Evolutionary conservation across 805 yeast species (phyloP), one percentile per base, ranked within the genome.

Genomic region (Maudiozyma turicensis): DNA sequence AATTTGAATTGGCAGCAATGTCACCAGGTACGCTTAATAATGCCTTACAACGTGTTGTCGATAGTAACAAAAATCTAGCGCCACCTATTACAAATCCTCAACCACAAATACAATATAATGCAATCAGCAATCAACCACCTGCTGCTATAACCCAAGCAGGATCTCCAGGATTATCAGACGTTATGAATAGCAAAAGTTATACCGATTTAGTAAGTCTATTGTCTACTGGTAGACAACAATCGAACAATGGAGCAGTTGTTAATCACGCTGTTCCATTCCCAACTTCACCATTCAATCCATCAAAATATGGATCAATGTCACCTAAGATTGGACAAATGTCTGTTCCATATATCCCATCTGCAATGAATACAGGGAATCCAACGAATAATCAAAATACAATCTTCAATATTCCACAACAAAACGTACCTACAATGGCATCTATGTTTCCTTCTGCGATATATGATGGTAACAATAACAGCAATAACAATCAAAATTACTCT

Each of bases 171-270:
- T 29, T 40, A n/a, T 40, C 48, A n/a, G 47, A 28, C 30, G 38
- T 40, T 44, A 46, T 31, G 38, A 51, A 42, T 4, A 41, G 54
- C 1, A 47, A 51, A 14, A 60, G 63, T 43, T 56, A 59, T 45
- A 47, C 57, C 5, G 63, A 60, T 43, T 45, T 60, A 34, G 20
- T 34, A 35, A 37, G 20, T 38, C 33, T 49, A 28, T 11, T 41
- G 11, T 32, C 48, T 8, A 9, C 40, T 10, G 33, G 41, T 4
- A 40, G 26, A n/a, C 44, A 41, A 29, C 29, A 41, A 26, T 40
- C 43, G 6, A 40, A 40, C 14, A 40, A 40, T 40, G 20, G 33
- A 6, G 26, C 11, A 20, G 28, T 32, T 20, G 32, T 7, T n/a
- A 20, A 38, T 9, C 15, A 10, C 15, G 30, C 48, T 3, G 46